These are phyloP conservation scores for Suillus placidus DNA, from an alignment of 768 basidiomycete species.

Conservation along the genomic window DNA sequence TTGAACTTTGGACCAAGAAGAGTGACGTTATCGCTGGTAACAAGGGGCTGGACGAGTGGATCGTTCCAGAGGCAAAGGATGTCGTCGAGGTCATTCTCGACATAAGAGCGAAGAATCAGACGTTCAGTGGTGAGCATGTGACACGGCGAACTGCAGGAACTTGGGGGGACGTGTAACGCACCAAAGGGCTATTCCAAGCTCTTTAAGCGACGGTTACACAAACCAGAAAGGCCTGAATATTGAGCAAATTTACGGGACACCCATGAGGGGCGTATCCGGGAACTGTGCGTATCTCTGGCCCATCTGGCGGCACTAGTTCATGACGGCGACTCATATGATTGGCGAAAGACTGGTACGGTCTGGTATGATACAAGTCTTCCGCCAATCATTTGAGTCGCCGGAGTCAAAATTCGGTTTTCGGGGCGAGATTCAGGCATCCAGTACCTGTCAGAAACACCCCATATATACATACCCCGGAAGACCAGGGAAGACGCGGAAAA, in stretches of 20 bases:
- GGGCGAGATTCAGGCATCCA: neutral
- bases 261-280: neutral
- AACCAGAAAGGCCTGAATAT: neutral
- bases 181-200: neutral
- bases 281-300: neutral
- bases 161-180: neutral
- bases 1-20: constrained; percentile 21
- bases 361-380: neutral
- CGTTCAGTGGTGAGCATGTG: constrained; percentile 36
- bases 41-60: constrained; percentile 27
- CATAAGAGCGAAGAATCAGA: constrained; percentile 36
- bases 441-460: neutral
- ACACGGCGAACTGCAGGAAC: neutral
- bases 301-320: neutral
- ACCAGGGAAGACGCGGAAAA: neutral
- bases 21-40: constrained; percentile 18
- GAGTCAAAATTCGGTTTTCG: neutral
- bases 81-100: constrained; percentile 35
- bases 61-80: constrained; percentile 34
- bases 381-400: neutral
- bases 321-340: neutral
- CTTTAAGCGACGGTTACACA: neutral
- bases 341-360: neutral
- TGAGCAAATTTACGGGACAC: neutral
- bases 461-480: neutral